Percentiles rank a stretch among this genome's conserved stretches.
Evolutionary conservation across 768 basidiomycete species (phyloP).

Genomic region (Saitozyma sp.): DNA sequence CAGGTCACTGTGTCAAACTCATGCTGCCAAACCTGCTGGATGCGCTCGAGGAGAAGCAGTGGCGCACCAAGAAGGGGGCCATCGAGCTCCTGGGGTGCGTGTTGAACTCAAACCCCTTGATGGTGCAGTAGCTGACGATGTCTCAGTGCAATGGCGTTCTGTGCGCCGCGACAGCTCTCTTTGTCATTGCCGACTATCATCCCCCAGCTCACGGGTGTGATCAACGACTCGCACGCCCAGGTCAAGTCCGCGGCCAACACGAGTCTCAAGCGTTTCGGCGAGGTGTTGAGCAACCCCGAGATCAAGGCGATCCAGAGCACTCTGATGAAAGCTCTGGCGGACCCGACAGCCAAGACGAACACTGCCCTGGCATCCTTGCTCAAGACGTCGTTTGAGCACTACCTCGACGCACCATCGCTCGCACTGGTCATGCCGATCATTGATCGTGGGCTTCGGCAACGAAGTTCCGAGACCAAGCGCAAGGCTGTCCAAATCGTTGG

Average conservation of each 20-base stretch:
- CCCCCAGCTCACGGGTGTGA: slow-evolving; percentile 86
- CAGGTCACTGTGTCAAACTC: slow-evolving; percentile 87
- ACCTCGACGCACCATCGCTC: slow-evolving; percentile 93
- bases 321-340: slow-evolving; percentile 90
- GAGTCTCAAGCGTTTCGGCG: slow-evolving; percentile 95
- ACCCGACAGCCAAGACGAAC: slow-evolving; percentile 80
- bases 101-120: neutral
- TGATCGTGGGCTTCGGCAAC: slow-evolving; percentile 86
- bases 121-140: slow-evolving; percentile 8
- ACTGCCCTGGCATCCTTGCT: slow-evolving; percentile 80
- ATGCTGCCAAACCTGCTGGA: slow-evolving; percentile 85
- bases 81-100: slow-evolving; percentile 82
- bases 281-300: slow-evolving; percentile 97
- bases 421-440: slow-evolving; percentile 95
- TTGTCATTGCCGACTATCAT: slow-evolving; percentile 94
- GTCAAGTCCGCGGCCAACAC: slow-evolving; percentile 89
- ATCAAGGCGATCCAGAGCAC: slow-evolving; percentile 85
- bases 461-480: slow-evolving; percentile 89
- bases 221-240: slow-evolving; percentile 97
- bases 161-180: slow-evolving; percentile 91
- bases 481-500: slow-evolving; percentile 96
- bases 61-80: slow-evolving; percentile 92
- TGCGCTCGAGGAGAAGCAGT: slow-evolving; percentile 95
- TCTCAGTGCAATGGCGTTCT: slow-evolving; percentile 86
- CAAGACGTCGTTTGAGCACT: slow-evolving; percentile 95